Evolutionary conservation across 192 early-diverging fungal species (phyloP), one percentile per base, ranked within the genome.

Genomic region (Backusella mclennaniae): DNA sequence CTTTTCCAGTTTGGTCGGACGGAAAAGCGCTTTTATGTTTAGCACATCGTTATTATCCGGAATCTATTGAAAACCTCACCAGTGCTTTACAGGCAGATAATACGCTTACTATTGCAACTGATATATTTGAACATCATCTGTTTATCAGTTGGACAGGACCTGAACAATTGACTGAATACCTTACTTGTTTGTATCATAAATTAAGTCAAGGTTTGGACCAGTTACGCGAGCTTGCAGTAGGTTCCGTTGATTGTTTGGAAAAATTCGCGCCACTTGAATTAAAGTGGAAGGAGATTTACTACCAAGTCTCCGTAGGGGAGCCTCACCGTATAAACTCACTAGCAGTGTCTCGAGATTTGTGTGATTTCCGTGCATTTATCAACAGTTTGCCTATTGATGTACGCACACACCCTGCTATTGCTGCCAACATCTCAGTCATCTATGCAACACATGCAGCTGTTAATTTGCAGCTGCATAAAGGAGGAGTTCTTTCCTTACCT

Each of bases 391-490:
- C 70, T 46, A n/a, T 44, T 23, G 38, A 72, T 31, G 38, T 33
- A 66, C 49, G 53, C 21, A 46, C 17, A 26, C 52, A 35, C 17
- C 73, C 71, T 35, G 33, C 21, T 21, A 42, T 73, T 2, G 41
- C 29, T n/a, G 71, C 71, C 19, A 44, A 52, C 8, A 35, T 74
- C 8, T n/a, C 29, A 59, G 73, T 52, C 12, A 46, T 74, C 14
- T 46, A 74, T 31, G 52, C 56, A n/a, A 31, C 73, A 19, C 46
- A 74, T 63, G 53, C 41, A 63, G 73, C 73, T 59, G 35, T 74
- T 36, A 35, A 74, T n/a, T 46, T 74, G n/a, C 73, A 74, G 53
- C 38, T 74, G 26, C 31, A 74, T 31, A 74, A 63, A 63, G 73
- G 73, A 38, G 56, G 56, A 63, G 42, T 44, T 1, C 1, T 63